A percentile compares a stretch with the other conserved stretches of the same genome.
These are phyloP conservation scores for Staphylotrichum tortipilum DNA, from an alignment of 495 filamentous ascomycete species.

Conservation along the genomic window DNA sequence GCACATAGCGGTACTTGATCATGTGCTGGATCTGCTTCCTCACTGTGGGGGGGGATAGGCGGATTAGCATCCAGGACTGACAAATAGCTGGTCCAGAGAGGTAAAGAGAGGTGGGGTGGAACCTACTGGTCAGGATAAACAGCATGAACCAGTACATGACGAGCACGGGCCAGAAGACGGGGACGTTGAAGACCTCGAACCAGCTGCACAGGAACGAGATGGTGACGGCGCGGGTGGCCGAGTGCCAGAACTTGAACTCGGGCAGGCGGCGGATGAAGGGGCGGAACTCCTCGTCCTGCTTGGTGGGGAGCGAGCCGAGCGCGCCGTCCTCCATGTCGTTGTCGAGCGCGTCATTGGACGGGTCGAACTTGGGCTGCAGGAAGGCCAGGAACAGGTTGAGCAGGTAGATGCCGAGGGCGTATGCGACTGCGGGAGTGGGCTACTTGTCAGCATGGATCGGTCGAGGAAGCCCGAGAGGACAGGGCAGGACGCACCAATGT, in stretches of 20 bases:
- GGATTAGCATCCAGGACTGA: constrained; percentile 18
- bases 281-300: constrained; percentile 92
- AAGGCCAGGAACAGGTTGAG: constrained; percentile 99
- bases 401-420: constrained; percentile 97
- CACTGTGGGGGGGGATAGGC: constrained; percentile 53
- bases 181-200: constrained; percentile 90
- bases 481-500: constrained; percentile 74
- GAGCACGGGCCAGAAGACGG: constrained; percentile 97
- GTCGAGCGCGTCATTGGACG: constrained; percentile 81
- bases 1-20: constrained; percentile 99
- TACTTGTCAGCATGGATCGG: no score
- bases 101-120: neutral
- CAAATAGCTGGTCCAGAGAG: neutral
- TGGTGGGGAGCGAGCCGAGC: constrained; percentile 71
- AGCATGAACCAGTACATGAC: constrained; percentile 98
- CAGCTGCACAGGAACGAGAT: constrained; percentile 85
- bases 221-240: constrained; percentile 75
- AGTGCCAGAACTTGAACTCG: constrained; percentile 99
- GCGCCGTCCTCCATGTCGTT: constrained; percentile 93
- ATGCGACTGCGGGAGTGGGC: no score
- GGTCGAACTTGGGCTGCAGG: constrained; percentile 97
- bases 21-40: constrained; percentile 98
- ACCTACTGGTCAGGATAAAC: constrained; percentile 87
- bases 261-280: constrained; percentile 93
- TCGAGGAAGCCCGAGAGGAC: no score